A percentile compares a stretch with the other conserved stretches of the same genome.
Evolutionary conservation across 768 basidiomycete genomes (phyloP).

Genomic region (Tremella mesenterica): DNA sequence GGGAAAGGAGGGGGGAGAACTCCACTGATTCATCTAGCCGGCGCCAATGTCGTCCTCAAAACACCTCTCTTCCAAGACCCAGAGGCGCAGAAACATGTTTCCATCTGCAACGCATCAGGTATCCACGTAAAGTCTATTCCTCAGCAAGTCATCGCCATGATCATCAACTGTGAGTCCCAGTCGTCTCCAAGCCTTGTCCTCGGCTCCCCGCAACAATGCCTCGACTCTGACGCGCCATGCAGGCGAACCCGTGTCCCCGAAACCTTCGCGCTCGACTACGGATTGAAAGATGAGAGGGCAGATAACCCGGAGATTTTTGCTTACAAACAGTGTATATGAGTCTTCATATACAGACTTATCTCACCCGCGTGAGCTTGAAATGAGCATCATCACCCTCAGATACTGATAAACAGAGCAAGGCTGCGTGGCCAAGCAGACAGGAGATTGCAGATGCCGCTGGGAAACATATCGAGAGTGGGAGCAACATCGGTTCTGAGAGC

Average conservation of each 20-base stretch:
- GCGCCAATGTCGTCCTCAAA: slow-evolving; percentile 22
- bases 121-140: slow-evolving; percentile 40
- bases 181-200: background rate
- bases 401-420: too few relatives aligned
- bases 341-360: slow-evolving; percentile 9
- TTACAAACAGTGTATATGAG: slow-evolving; percentile 2
- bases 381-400: too few relatives aligned
- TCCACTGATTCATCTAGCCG: slow-evolving; percentile 17
- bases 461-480: slow-evolving; percentile 8
- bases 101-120: slow-evolving; percentile 33
- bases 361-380: too few relatives aligned
- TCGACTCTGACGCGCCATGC: too few relatives aligned
- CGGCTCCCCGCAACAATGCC: background rate
- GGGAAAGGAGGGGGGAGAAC: too few relatives aligned
- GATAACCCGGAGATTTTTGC: slow-evolving; percentile 6
- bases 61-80: slow-evolving; percentile 14
- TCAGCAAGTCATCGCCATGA: slow-evolving; percentile 31
- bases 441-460: background rate
- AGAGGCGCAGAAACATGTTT: slow-evolving; percentile 19
- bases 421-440: background rate
- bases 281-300: too few relatives aligned
- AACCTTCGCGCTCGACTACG: too few relatives aligned
- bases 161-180: slow-evolving; percentile 23
- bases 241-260: too few relatives aligned
- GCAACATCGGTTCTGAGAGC: slow-evolving; percentile 10